Base-by-base conservation (phyloP, 108 stramenopile genomes). In the Fragilariopsis cylindrus region DNA sequence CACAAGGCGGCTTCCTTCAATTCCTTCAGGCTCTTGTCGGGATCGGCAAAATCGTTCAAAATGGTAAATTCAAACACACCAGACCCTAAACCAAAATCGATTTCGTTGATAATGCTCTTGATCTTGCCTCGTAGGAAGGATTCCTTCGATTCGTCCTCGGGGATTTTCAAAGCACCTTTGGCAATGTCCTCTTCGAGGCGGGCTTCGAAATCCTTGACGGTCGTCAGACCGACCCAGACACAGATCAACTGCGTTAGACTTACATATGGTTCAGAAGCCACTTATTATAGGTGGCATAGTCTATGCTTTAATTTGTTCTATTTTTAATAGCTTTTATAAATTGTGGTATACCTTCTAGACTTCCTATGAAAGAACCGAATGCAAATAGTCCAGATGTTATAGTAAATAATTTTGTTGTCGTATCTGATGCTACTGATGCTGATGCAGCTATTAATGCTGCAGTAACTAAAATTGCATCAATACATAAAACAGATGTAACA, bases 31-130 rank as follows among this genome's bases (percentile, higher is more conserved):
- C 89, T 92, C 18, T 81, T 60, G 9, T 86, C 89, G 57, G 83
- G 50, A 71, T 90, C 82, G 42, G 44, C 46, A 4, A 45, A 7
- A 48, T 90, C 85, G 69, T 90, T 92, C 65, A 92, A 67, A 56
- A 92, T 84, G n/a, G 91, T 92, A 75, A 92, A 95, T 74, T 95
- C 91, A 77, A 95, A 95, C 30, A 92, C 73, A n/a, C 90, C 91
- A 77, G 88, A 83, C 0, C 83, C 84, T 48, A 95, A 79, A 6
- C 94, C 94, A 72, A 77, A 95, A 71, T 95, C 91, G 65, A 92
- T 91, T 65, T 95, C 91, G 68, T 90, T 76, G 12, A 90, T 82
- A 72, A 91, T 85, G 48, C 90, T 82, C 21, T 82, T 75, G 42
- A 90, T 71, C 68, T 82, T 85, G 9, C 70, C 78, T n/a, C 86